Conservation (phyloP, 768 basidiomycete genomes). For the Termitomyces sp. region DNA sequence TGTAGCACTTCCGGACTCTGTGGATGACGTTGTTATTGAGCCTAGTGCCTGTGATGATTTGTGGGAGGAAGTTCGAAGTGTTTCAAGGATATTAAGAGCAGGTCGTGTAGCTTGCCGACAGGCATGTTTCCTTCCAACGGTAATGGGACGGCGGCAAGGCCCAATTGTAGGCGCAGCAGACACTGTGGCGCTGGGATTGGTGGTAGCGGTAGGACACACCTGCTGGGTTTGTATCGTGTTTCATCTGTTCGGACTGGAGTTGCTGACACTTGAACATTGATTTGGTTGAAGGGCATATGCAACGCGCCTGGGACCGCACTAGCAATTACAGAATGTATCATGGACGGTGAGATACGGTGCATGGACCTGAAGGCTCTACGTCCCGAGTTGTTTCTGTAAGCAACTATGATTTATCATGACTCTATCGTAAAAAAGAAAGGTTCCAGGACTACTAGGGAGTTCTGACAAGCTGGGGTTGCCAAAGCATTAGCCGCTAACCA, state of each 20-base stretch:
- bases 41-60: slow-evolving; percentile 52
- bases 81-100: slow-evolving; percentile 54
- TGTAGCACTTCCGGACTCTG: slow-evolving; percentile 60
- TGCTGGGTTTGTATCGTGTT: slow-evolving; percentile 59
- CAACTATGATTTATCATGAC: no score
- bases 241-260: not conserved
- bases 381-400: slow-evolving; percentile 35
- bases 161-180: slow-evolving; percentile 71
- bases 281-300: slow-evolving; percentile 57
- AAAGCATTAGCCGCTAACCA: not conserved
- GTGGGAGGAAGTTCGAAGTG: slow-evolving; percentile 53
- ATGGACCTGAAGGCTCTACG: slow-evolving; percentile 50
- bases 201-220: slow-evolving; percentile 75
- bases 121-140: slow-evolving; percentile 79
- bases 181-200: slow-evolving; percentile 56
- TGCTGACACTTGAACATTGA: slow-evolving; percentile 5
- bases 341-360: slow-evolving; percentile 62
- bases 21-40: slow-evolving; percentile 71
- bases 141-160: slow-evolving; percentile 46
- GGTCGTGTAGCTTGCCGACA: slow-evolving; percentile 50
- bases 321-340: slow-evolving; percentile 64
- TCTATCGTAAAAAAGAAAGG: not conserved
- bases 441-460: no score
- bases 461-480: not conserved
- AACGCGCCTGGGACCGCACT: slow-evolving; percentile 84